Evolutionary conservation across 2,329 filamentous ascomycete genomes (phyloP).

Genomic region (Eutypa lata): DNA sequence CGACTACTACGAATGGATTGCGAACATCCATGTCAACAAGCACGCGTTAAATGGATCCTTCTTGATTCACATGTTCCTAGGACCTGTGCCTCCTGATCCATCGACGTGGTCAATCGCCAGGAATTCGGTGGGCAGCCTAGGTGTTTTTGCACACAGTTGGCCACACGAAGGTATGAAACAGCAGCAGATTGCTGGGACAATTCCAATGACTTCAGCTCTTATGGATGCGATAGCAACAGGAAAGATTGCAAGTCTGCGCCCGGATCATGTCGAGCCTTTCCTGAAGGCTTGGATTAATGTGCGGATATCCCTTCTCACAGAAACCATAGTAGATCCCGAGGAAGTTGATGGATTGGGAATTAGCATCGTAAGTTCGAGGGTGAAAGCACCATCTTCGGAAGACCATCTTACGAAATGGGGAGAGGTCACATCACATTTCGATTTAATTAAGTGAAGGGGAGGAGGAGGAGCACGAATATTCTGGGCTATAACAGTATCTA

Average conservation of each 20-base stretch:
- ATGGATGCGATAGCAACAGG: constrained; percentile 38
- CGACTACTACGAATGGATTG: constrained; percentile 62
- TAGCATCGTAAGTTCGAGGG: constrained; percentile 34
- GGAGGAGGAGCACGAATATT: neutral
- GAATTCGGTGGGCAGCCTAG: constrained; percentile 61
- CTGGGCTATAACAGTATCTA: neutral
- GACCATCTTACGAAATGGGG: constrained; percentile 38
- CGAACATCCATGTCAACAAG: constrained; percentile 61
- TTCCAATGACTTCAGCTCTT: constrained; percentile 50
- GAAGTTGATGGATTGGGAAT: constrained; percentile 33
- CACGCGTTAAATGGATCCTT: constrained; percentile 61
- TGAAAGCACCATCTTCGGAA: constrained; percentile 30
- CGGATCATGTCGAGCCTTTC: constrained; percentile 36
- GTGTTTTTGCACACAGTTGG: constrained; percentile 44
- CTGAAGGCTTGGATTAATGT: constrained; percentile 36
- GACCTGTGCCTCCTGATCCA: constrained; percentile 43
- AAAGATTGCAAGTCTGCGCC: constrained; percentile 34
- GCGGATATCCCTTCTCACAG: constrained; percentile 27
- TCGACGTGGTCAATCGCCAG: constrained; percentile 47
- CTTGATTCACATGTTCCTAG: constrained; percentile 67
- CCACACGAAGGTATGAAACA: constrained; percentile 27
- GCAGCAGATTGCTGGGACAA: constrained; percentile 41
- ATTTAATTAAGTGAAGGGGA: constrained; percentile 20
- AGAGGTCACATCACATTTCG: constrained; percentile 22
- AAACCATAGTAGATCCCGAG: constrained; percentile 20